Evolutionary conservation across 2,329 filamentous ascomycete species (phyloP).

Genomic region (Aspergillus quadrilineatus): DNA sequence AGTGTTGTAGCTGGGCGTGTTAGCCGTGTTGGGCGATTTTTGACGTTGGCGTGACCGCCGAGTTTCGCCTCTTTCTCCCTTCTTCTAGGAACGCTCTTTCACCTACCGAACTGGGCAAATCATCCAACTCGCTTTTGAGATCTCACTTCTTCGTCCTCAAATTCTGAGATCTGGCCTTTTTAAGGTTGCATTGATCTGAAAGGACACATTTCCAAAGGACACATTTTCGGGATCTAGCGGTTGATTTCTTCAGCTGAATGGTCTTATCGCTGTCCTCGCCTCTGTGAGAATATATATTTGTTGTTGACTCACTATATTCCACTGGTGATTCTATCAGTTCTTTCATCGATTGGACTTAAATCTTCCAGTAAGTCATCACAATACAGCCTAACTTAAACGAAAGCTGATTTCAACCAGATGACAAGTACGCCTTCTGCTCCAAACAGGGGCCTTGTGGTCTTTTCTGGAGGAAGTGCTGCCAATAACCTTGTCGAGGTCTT

Average conservation of each 20-base stretch:
- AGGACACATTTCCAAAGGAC: too few species aligned
- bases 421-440: conserved; percentile 14
- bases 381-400: background rate
- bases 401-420: conserved; percentile 5
- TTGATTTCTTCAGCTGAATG: background rate
- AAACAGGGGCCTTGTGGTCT: conserved; percentile 69
- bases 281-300: background rate
- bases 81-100: background rate
- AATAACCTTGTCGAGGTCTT: conserved; percentile 94
- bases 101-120: background rate
- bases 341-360: background rate
- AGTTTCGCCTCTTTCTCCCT: conserved; percentile 4
- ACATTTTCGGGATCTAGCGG: background rate
- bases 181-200: background rate
- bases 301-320: background rate
- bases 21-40: background rate
- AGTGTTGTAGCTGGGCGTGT: background rate
- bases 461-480: conserved; percentile 90
- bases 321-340: background rate
- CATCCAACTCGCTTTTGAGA: background rate
- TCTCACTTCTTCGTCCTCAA: background rate
- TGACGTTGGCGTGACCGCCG: conserved; percentile 1
- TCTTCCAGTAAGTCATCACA: background rate
- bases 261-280: background rate
- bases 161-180: background rate